phyloP scores from a whole-genome alignment of 495 filamentous ascomycete genomes.

The Darksidea phi region DNA sequence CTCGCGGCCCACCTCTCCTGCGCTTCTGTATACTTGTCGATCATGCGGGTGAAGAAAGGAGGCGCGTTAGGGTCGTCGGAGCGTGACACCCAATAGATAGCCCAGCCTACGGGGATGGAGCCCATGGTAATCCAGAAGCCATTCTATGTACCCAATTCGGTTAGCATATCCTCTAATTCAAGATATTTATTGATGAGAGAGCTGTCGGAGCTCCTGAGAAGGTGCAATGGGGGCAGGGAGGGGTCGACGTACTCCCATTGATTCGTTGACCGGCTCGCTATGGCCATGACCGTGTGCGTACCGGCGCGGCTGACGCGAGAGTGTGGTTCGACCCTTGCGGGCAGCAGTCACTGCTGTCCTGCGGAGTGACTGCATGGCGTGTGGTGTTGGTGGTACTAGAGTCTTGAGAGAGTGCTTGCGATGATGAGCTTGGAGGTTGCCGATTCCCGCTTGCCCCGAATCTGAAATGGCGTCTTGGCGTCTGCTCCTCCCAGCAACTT shows the following conservation, averaged over 20 bases:
- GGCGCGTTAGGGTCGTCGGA: slow-evolving; percentile 49
- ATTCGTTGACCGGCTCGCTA: slow-evolving; percentile 59
- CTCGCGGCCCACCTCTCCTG: slow-evolving; percentile 56
- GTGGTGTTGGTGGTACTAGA: slow-evolving; percentile 19
- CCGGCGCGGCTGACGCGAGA: slow-evolving; percentile 38
- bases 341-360: slow-evolving; percentile 39
- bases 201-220: neutral
- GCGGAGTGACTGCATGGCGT: slow-evolving; percentile 42
- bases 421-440: slow-evolving; percentile 26
- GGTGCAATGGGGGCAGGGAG: slow-evolving; percentile 14
- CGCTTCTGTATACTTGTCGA: slow-evolving; percentile 51
- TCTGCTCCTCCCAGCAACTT: too few relatives aligned
- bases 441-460: neutral
- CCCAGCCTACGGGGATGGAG: slow-evolving; percentile 54
- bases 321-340: slow-evolving; percentile 33
- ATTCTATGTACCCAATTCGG: slow-evolving; percentile 46
- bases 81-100: slow-evolving; percentile 56
- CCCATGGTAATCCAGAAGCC: slow-evolving; percentile 66
- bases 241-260: slow-evolving; percentile 58
- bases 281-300: slow-evolving; percentile 40
- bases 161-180: slow-evolving; percentile 22
- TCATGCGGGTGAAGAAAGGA: slow-evolving; percentile 57
- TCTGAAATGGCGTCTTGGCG: neutral
- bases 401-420: slow-evolving; percentile 4
- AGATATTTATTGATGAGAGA: slow-evolving; percentile 19